phyloP scores from a whole-genome alignment of 192 early-diverging fungal species.

The Gonapodya sp. region DNA sequence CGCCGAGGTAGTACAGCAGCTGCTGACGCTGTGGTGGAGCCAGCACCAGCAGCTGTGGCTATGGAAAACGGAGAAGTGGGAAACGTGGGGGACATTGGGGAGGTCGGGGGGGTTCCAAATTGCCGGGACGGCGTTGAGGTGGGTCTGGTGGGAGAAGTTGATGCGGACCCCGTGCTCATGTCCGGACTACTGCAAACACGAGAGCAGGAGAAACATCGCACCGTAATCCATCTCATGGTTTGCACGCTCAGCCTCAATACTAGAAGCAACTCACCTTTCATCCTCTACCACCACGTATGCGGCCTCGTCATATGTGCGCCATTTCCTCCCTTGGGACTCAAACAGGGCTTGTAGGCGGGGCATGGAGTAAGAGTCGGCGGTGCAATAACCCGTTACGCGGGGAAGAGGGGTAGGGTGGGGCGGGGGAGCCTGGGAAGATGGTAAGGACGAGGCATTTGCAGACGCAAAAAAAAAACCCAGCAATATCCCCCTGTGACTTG shows the following conservation, averaged over 20 bases:
- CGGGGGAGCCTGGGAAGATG: background rate
- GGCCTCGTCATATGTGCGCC: background rate
- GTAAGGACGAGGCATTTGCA: too few species aligned
- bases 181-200: too few species aligned
- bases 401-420: constrained; percentile 30
- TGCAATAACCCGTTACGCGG: constrained; percentile 77
- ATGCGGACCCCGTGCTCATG: too few species aligned
- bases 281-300: constrained; percentile 8
- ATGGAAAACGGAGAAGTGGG: constrained; percentile 33
- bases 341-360: constrained; percentile 68
- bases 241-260: too few species aligned
- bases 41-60: constrained; percentile 24
- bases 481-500: too few species aligned
- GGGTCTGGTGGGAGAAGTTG: too few species aligned
- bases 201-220: too few species aligned
- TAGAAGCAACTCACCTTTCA: constrained; percentile 46
- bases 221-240: too few species aligned
- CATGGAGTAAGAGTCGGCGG: constrained; percentile 68
- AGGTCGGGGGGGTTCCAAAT: constrained; percentile 27
- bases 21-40: constrained; percentile 87
- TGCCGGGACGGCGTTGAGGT: too few species aligned
- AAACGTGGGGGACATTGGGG: constrained; percentile 33
- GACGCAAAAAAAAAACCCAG: too few species aligned
- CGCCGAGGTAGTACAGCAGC: constrained; percentile 27
- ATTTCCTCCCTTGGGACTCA: constrained; percentile 40